phyloP scores from a whole-genome alignment of 192 early-diverging fungal species.

The Coemansia sp. region DNA sequence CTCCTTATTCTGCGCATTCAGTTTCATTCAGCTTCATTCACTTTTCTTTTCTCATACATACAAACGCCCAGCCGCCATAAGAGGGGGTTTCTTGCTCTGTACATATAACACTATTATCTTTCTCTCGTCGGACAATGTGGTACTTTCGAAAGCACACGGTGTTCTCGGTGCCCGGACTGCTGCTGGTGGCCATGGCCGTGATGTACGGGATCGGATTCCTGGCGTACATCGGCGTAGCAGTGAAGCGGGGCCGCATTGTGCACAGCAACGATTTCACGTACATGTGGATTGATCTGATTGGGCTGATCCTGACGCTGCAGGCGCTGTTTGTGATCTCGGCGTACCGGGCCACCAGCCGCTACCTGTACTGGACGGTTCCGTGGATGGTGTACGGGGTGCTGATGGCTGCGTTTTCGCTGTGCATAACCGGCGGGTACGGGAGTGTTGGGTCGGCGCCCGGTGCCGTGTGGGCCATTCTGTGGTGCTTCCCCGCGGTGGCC shows the following conservation, averaged over 20 bases:
- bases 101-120: neutral
- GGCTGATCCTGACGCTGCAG: constrained; percentile 34
- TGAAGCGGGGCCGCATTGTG: constrained; percentile 35
- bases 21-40: neutral
- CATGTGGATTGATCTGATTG: constrained; percentile 53
- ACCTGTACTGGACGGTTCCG: constrained; percentile 42
- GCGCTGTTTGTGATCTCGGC: constrained; percentile 54
- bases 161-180: constrained; percentile 46
- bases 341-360: constrained; percentile 49
- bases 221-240: constrained; percentile 43
- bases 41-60: constrained; percentile 3
- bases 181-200: constrained; percentile 29
- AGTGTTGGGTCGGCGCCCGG: constrained; percentile 18
- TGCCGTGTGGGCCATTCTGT: constrained; percentile 43
- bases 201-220: constrained; percentile 46
- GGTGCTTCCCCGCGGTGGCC: constrained; percentile 24
- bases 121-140: constrained; percentile 28
- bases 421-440: constrained; percentile 42
- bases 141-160: constrained; percentile 51
- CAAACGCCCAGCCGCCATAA: neutral
- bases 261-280: constrained; percentile 40
- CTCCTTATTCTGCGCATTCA: neutral
- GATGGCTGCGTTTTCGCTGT: constrained; percentile 34
- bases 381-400: constrained; percentile 49
- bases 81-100: too few species aligned